Conservation (phyloP, 2,329 filamentous ascomycete species). For the Endoconidiophora polonica region DNA sequence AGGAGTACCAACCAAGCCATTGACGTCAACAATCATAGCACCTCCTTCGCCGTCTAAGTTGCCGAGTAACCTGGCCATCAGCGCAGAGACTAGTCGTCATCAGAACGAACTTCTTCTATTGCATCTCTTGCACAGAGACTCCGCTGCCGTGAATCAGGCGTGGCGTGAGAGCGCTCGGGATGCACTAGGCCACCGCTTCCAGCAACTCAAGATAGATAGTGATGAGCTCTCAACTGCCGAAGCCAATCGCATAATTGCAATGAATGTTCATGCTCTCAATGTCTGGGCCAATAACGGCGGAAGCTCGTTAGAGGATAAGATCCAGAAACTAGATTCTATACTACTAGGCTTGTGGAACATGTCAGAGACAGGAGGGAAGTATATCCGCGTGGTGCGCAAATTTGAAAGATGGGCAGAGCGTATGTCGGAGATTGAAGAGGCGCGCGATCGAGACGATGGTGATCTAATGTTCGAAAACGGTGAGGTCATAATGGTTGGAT, state of each 20-base stretch:
- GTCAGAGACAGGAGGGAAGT: constrained; percentile 37
- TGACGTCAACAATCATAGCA: constrained; percentile 39
- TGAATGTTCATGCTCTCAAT: constrained; percentile 35
- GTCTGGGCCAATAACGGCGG: constrained; percentile 27
- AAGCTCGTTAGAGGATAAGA: constrained; percentile 33
- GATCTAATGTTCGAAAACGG: constrained; percentile 21
- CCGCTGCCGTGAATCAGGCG: constrained; percentile 25
- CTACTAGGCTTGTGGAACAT: constrained; percentile 41
- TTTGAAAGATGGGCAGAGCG: constrained; percentile 44
- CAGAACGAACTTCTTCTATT: constrained; percentile 51
- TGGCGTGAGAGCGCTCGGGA: constrained; percentile 41
- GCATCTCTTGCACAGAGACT: constrained; percentile 43
- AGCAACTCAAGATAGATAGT: constrained; percentile 21
- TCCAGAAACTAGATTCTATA: constrained; percentile 40
- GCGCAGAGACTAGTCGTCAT: constrained; percentile 38
- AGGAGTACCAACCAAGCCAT: constrained; percentile 39
- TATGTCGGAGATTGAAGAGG: constrained; percentile 30
- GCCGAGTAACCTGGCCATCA: constrained; percentile 41
- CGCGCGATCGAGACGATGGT: constrained; percentile 23
- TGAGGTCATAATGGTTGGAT: constrained; percentile 33
- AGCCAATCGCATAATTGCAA: constrained; percentile 28
- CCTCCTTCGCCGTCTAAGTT: constrained; percentile 45
- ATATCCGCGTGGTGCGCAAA: constrained; percentile 33
- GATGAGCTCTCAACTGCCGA: constrained; percentile 23
- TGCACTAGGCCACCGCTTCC: constrained; percentile 31